Evolutionary conservation across 1,284 basidiomycete genomes (phyloP), one percentile per base, ranked within the genome.

Genomic region (Mycocalia duriaeana): DNA sequence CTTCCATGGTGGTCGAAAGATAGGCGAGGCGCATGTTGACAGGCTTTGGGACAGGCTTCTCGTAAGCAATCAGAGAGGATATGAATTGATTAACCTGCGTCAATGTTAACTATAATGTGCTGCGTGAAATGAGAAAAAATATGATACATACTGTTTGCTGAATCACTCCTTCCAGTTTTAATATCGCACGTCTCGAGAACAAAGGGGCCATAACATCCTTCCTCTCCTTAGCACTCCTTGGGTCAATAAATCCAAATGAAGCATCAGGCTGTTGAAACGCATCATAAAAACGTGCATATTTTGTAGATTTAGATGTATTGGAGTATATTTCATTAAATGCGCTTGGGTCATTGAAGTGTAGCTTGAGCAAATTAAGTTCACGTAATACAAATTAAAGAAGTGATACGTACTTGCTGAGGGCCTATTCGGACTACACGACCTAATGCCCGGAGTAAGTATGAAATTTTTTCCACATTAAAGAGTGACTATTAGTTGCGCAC

Each of bases 241-340:
- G 55, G 43, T 64, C 58, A 2, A 52, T 45, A 16, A 51, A 53
- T 16, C 56, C 59, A 40, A 64, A 57, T 1, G 56, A 57, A 3
- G 58, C 55, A n/a, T 56, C 46, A 6, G 53, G 49, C 19, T 54
- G 47, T n/a, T 49, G 49, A 41, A 68, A 62, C 2, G 47, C 50
- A 14, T 50, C 28, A 39, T 68, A 68, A 5, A 66, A 51, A 4
- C n/a, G 20, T 0, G 55, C 48, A 38, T 64, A 60, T 46, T 68
- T 68, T n/a, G 49, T 51, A 45, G 63, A 66, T 16, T 34, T 34
- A 9, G 58, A 57, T 9, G 48, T 52, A 14, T 39, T 34, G 18
- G 51, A 48, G 48, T 68, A 66, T 28, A 69, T 66, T 14, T 60
- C 58, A 14, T 55, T 45, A 26, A 57, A 67, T 11, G 56, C 66